Base-by-base conservation (phyloP, 208 protist species). In the Trypanosoma rangeli region DNA sequence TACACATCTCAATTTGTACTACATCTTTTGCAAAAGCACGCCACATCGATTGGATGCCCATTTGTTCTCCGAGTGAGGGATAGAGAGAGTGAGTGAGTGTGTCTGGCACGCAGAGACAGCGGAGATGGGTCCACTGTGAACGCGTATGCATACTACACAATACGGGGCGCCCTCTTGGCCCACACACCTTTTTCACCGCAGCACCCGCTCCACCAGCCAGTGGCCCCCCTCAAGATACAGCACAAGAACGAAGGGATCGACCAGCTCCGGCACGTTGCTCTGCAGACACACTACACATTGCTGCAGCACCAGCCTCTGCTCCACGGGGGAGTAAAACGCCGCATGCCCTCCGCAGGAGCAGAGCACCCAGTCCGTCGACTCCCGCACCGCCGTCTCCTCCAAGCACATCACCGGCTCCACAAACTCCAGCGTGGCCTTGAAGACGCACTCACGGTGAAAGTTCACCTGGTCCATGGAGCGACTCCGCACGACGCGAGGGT, bases 361-460 rank as follows among this genome's bases (percentile, higher is more conserved):
- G 33, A 94, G 70, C 60, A 91, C 77, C 85, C 88, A 94, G 55
- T 94, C 88, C 5, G 88, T 94, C 4, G 68, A 86, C 68, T 94
- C 88, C 22, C 88, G 88, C 70, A 94, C 88, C 18, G 88, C 88
- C 3, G 81, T 94, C 52, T 88, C 84, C 42, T 80, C 76, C 5
- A 84, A 70, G 64, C 88, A 94, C 48, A 66, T 58, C 61, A 94
- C 75, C 24, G 64, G 76, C 69, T 89, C 80, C 0, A 78, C 28
- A 54, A 93, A 90, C 55, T 93, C 81, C 10, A 92, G 62, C n/a
- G 86, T 92, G 24, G 84, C 78, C 62, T 92, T 92, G 58, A 92
- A 92, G 50, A 83, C 68, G 56, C 72, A 67, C 18, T 86, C 76
- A 28, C 73, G 75, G 42, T 77, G 80, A 61, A 93, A 93, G 49